These are phyloP conservation scores for Acorus calamus DNA, from an alignment of 106 monocot genomes.

Conservation along the genomic window DNA sequence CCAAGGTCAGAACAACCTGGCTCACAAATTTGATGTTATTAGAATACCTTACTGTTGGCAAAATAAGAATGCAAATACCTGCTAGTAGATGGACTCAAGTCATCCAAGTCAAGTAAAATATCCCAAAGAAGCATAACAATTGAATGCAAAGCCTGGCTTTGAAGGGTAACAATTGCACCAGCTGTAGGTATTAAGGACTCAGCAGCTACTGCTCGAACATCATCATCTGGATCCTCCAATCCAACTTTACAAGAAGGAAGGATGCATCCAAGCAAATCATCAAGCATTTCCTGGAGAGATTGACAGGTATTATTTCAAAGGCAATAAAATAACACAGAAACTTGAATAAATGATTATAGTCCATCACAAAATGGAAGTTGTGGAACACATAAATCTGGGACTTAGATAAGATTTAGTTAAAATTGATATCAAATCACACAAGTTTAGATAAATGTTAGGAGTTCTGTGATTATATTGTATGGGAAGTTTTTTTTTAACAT, in stretches of 20 bases:
- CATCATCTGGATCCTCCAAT: slow-evolving; percentile 89
- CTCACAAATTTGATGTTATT: too few species aligned
- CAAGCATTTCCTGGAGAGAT: slow-evolving; percentile 71
- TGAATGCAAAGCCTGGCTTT: slow-evolving; percentile 44
- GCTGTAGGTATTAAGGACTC: slow-evolving; percentile 84
- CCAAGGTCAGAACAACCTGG: too few species aligned
- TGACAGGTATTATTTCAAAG: background rate
- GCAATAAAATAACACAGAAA: too few species aligned
- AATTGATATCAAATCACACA: too few species aligned
- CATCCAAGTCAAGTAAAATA: slow-evolving; percentile 96
- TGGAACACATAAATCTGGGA: too few species aligned
- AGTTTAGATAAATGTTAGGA: too few species aligned
- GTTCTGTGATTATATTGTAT: too few species aligned
- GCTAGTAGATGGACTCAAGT: slow-evolving; percentile 96
- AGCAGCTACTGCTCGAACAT: slow-evolving; percentile 97
- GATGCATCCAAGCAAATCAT: slow-evolving; percentile 57
- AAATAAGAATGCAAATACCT: slow-evolving; percentile 35
- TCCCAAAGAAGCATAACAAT: slow-evolving; percentile 95
- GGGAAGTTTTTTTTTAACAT: too few species aligned
- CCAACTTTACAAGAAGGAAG: slow-evolving; percentile 95
- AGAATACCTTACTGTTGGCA: too few species aligned
- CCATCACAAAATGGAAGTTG: too few species aligned
- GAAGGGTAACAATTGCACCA: slow-evolving; percentile 45
- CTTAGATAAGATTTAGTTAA: too few species aligned
- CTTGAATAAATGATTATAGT: too few species aligned